Evolutionary conservation across 2,329 filamentous ascomycete genomes (phyloP).

Genomic region (Hypomyces perniciosus): DNA sequence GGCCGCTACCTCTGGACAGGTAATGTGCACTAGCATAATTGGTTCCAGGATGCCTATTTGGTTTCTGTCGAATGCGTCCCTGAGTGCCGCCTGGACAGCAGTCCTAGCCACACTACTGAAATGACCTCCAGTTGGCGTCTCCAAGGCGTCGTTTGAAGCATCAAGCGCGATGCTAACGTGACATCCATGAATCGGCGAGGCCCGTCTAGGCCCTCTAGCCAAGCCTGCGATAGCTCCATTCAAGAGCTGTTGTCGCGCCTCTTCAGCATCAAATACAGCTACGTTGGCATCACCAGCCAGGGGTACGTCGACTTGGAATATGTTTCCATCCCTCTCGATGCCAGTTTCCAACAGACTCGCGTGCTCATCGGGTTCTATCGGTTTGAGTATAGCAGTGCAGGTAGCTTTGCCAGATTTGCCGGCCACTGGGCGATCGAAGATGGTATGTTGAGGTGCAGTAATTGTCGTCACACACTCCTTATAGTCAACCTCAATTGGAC

Average conservation of each 20-base stretch:
- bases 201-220: slow-evolving; percentile 74
- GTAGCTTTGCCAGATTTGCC: slow-evolving; percentile 73
- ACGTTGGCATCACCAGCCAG: slow-evolving; percentile 43
- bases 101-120: slow-evolving; percentile 55
- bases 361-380: slow-evolving; percentile 42
- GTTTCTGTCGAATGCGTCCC: slow-evolving; percentile 48
- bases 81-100: slow-evolving; percentile 65
- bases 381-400: slow-evolving; percentile 63
- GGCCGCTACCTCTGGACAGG: slow-evolving; percentile 74
- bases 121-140: slow-evolving; percentile 61
- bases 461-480: slow-evolving; percentile 67
- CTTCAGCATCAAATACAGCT: slow-evolving; percentile 44
- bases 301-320: slow-evolving; percentile 50
- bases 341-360: slow-evolving; percentile 35
- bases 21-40: slow-evolving; percentile 85
- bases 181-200: slow-evolving; percentile 73
- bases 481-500: slow-evolving; percentile 91
- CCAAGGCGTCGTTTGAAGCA: slow-evolving; percentile 45
- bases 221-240: slow-evolving; percentile 81
- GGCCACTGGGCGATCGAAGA: slow-evolving; percentile 74
- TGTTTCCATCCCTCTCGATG: slow-evolving; percentile 63
- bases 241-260: slow-evolving; percentile 55
- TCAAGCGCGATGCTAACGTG: slow-evolving; percentile 66
- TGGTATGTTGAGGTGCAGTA: slow-evolving; percentile 50
- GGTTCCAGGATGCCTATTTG: slow-evolving; percentile 76